Evolutionary conservation across 2,329 filamentous ascomycete species (phyloP).

Genomic region (Corynespora cassiicola): DNA sequence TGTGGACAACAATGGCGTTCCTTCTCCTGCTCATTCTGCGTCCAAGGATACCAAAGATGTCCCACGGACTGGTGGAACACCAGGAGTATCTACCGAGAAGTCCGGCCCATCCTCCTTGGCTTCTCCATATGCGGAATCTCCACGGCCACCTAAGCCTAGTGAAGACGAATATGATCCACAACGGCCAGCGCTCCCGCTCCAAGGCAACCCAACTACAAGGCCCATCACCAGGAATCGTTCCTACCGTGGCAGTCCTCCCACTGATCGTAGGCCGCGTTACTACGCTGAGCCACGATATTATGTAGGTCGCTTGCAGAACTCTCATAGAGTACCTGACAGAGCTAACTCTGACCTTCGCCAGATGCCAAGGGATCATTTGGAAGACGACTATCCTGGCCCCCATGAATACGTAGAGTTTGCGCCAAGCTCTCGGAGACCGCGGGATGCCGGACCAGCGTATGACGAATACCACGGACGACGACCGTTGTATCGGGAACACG

Average conservation of each 20-base stretch:
- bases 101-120: conserved; percentile 25
- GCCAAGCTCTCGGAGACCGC: conserved; percentile 33
- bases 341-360: conserved; percentile 24
- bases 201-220: conserved; percentile 20
- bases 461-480: conserved; percentile 38
- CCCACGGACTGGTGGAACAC: conserved; percentile 18
- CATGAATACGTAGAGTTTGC: conserved; percentile 39
- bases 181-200: conserved; percentile 39
- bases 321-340: conserved; percentile 6
- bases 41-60: conserved; percentile 37
- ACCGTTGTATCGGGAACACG: conserved; percentile 39
- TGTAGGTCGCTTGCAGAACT: conserved; percentile 32
- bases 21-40: conserved; percentile 35
- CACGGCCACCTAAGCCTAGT: conserved; percentile 38
- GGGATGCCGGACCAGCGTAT: conserved; percentile 28
- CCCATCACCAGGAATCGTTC: conserved; percentile 26
- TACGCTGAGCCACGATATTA: conserved; percentile 41
- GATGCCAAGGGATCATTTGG: conserved; percentile 33
- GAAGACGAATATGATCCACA: conserved; percentile 59
- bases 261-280: conserved; percentile 35
- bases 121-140: conserved; percentile 33
- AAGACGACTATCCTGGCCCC: conserved; percentile 33
- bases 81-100: conserved; percentile 24
- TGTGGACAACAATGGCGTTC: conserved; percentile 35
- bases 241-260: conserved; percentile 29